phyloP scores from a whole-genome alignment of 2,329 filamentous ascomycete species.

The Kalmusia sp. region DNA sequence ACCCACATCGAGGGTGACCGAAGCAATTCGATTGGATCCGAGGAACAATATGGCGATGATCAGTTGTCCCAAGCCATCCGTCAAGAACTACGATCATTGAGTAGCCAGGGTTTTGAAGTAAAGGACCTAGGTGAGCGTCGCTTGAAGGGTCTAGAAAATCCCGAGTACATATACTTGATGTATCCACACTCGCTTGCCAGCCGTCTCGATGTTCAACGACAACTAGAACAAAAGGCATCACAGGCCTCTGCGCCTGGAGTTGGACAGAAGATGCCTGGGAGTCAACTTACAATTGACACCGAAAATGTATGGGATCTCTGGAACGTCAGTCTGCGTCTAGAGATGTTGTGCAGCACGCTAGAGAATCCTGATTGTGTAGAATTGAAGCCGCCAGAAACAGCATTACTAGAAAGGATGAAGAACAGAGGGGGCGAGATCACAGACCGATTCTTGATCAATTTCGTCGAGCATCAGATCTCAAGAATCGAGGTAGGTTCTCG shows the following conservation, averaged over 20 bases:
- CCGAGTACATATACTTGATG: constrained; percentile 92
- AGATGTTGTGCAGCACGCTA: constrained; percentile 91
- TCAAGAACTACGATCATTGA: constrained; percentile 85
- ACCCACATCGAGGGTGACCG: constrained; percentile 87
- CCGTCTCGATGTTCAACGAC: constrained; percentile 74
- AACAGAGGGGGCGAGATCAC: constrained; percentile 81
- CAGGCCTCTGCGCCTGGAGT: constrained; percentile 56
- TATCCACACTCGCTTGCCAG: constrained; percentile 89
- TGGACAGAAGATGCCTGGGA: constrained; percentile 67
- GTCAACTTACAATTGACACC: constrained; percentile 78
- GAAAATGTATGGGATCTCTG: constrained; percentile 89
- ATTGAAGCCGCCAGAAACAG: constrained; percentile 81
- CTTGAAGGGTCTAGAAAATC: constrained; percentile 95
- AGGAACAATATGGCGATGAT: constrained; percentile 80
- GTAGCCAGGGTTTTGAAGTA: constrained; percentile 92
- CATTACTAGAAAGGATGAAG: constrained; percentile 78
- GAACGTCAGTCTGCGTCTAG: constrained; percentile 85
- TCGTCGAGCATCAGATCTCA: constrained; percentile 93
- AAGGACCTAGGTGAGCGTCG: constrained; percentile 96
- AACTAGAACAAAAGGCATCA: constrained; percentile 50
- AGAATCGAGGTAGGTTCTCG: constrained; percentile 81
- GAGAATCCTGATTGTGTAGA: constrained; percentile 70
- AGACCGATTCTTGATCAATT: constrained; percentile 84
- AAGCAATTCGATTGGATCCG: constrained; percentile 70
- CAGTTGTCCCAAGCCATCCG: constrained; percentile 77